Evolutionary conservation across 768 basidiomycete species (phyloP).

Genomic region (Suillus bovinus): DNA sequence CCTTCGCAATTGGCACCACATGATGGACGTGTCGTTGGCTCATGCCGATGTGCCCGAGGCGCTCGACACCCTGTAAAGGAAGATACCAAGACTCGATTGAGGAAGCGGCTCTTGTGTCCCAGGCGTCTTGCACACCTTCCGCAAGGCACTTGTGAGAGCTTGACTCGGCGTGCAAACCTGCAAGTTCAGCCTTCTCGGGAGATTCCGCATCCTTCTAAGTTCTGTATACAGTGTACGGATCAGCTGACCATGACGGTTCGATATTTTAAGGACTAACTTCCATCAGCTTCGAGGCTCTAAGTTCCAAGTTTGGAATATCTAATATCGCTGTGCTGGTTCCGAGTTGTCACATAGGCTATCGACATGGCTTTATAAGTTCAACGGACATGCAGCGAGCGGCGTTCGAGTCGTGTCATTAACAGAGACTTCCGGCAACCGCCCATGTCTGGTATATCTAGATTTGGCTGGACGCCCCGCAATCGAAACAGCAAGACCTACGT

Average conservation of each 20-base stretch:
- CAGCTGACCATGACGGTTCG: neutral
- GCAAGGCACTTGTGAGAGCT: neutral
- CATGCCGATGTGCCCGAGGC: neutral
- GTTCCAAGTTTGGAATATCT: neutral
- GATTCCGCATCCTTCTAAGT: neutral
- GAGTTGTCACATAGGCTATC: neutral
- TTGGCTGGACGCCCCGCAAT: neutral
- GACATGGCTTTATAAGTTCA: neutral
- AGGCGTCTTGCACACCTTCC: slow-evolving; percentile 1
- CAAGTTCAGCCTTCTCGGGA: slow-evolving; percentile 2
- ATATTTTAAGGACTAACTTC: slow-evolving; percentile 1
- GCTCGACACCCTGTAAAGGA: neutral
- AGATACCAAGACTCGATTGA: too few species aligned
- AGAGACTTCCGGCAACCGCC: neutral
- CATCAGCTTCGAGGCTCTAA: neutral
- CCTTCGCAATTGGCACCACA: neutral
- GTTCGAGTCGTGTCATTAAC: neutral
- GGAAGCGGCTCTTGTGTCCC: neutral
- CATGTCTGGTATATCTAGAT: too few species aligned
- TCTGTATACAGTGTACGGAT: neutral
- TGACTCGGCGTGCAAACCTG: slow-evolving; percentile 1
- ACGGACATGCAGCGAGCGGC: neutral
- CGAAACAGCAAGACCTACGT: neutral
- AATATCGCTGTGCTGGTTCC: neutral
- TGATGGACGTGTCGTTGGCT: neutral